Conservation (phyloP, 1,139 yeast species). For the Taphrina betulina region DNA sequence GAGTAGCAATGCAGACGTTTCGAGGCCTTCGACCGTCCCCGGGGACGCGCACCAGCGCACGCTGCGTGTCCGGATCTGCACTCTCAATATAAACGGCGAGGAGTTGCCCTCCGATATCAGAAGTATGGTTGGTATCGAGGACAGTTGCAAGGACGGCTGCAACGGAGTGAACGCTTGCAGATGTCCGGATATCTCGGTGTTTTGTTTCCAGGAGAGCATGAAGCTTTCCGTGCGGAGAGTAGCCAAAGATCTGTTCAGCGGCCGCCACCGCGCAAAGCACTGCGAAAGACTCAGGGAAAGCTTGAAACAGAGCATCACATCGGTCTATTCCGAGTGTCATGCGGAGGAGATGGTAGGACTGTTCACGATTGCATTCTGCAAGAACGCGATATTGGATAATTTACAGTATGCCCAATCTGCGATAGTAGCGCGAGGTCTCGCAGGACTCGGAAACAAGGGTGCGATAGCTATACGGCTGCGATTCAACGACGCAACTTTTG, state of each 20-base stretch:
- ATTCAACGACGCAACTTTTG: neutral
- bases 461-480: neutral
- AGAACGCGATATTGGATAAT: neutral
- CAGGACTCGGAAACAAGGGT: neutral
- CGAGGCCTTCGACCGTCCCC: too few relatives aligned
- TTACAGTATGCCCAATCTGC: neutral
- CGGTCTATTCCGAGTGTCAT: neutral
- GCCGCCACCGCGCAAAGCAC: neutral
- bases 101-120: neutral
- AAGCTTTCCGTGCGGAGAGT: neutral
- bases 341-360: neutral
- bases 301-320: neutral
- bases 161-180: too few relatives aligned
- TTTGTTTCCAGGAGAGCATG: neutral
- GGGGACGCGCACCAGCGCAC: too few relatives aligned
- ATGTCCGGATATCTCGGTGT: neutral
- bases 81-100: neutral
- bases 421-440: neutral
- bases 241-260: neutral
- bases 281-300: neutral
- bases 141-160: too few relatives aligned
- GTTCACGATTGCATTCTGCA: neutral
- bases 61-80: neutral
- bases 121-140: neutral
- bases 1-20: too few relatives aligned